Evolutionary conservation across 495 filamentous ascomycete species (phyloP).

Genomic region (Lepidopterella palustris): DNA sequence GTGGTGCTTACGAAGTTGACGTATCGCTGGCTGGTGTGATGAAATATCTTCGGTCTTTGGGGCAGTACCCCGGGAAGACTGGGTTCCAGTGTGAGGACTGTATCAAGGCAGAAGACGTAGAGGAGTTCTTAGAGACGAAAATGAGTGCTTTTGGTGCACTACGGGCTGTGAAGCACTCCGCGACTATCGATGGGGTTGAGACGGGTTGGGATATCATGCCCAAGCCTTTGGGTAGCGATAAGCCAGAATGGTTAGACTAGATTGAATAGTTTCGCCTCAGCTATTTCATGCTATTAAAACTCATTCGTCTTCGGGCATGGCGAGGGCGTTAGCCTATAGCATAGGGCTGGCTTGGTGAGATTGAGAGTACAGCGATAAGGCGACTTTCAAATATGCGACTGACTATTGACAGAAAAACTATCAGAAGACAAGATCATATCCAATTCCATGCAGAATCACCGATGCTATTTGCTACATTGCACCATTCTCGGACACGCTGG

Average conservation of each 20-base stretch:
- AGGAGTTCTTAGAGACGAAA: slow-evolving; percentile 22
- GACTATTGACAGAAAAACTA: no score
- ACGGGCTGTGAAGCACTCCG: slow-evolving; percentile 26
- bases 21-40: slow-evolving; percentile 34
- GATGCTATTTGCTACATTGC: no score
- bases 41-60: slow-evolving; percentile 31
- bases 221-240: slow-evolving; percentile 28
- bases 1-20: slow-evolving; percentile 27
- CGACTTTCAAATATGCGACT: not conserved
- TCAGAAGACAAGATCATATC: no score
- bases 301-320: not conserved
- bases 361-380: not conserved
- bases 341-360: no score
- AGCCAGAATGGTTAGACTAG: slow-evolving; percentile 18
- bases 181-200: slow-evolving; percentile 21
- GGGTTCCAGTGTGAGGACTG: slow-evolving; percentile 15
- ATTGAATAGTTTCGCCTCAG: not conserved
- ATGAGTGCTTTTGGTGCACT: slow-evolving; percentile 23
- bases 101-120: slow-evolving; percentile 9
- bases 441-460: no score
- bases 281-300: not conserved
- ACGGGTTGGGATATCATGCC: slow-evolving; percentile 31
- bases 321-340: no score
- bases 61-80: slow-evolving; percentile 16
- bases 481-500: no score